Evolutionary conservation across 176 grass and related monocot genomes (phyloP), one percentile per base, ranked within the genome.

Genomic region (Alopecurus myosuroides): DNA sequence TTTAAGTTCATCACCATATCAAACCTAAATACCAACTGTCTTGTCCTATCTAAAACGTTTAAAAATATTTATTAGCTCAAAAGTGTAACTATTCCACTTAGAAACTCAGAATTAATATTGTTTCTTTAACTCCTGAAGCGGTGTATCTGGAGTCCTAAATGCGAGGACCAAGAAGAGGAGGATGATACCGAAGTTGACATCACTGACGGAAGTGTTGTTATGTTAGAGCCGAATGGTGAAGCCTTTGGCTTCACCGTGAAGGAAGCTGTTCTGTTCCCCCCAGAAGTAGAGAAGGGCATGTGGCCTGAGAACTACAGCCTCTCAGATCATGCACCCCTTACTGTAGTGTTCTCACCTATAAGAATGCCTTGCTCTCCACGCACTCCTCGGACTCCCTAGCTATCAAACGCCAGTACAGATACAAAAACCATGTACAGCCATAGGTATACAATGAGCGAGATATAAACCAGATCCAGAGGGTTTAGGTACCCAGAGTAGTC

Each of bases 221-320:
- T 76, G 2, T 70, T 63, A 46, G 40, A 70, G 30, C 33, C 52
- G 40, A 91, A 78, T 6, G 72, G 85, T 2, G 80, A 87, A 73
- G 76, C 90, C 51, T 89, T 92, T 70, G 95, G 95, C 28, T 89
- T 97, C 71, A 89, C 82, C 2, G 95, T 97, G 80, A 94, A 97
- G 84, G 88, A 93, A 79, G 95, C 95, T 50, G 90, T 93, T 70
- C 85, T 97, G 60, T 97, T 94, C 51, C 92, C 95, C 13, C 95
- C 92, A 18, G 95, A 97, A 68, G 92, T 93, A 51, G 92, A 94
- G 74, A 94, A 87, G 86, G 92, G 95, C 79, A 92, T 82, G 83
- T 97, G 95, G 92, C 92, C 92, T 9, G 90, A 97, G 77, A 89
- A 94, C 50, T 97, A 97, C 49, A 94, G 81, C 79, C 95, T 97